A percentile compares a stretch with the other conserved stretches of the same genome.
phyloP scores from a whole-genome alignment of 1,139 yeast species.

The Yamadazyma aaseri region DNA sequence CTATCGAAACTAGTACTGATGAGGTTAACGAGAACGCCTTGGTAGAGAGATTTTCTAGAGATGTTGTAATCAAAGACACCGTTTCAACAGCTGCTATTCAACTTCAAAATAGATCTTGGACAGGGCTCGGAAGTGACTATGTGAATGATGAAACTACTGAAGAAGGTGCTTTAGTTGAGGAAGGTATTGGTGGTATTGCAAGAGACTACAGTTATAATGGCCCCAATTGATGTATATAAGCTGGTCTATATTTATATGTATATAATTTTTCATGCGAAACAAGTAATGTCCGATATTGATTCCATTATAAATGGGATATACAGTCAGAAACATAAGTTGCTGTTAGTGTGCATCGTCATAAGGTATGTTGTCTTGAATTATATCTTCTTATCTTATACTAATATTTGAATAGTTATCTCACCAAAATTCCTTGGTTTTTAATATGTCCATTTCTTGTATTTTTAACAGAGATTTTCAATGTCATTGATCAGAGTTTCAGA shows the following conservation, averaged over 20 bases:
- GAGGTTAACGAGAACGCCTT: constrained; percentile 35
- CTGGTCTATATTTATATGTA: constrained; percentile 1
- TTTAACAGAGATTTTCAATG: constrained; percentile 1
- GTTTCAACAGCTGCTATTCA: constrained; percentile 86
- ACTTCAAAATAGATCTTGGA: constrained; percentile 77
- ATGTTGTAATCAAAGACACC: constrained; percentile 69
- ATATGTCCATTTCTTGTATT: too few relatives aligned
- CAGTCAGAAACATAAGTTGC: not conserved
- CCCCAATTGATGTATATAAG: too few relatives aligned
- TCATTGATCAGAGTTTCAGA: constrained; percentile 1
- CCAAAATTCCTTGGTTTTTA: too few relatives aligned
- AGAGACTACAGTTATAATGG: constrained; percentile 61
- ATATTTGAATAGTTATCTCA: too few relatives aligned
- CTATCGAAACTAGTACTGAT: constrained; percentile 41
- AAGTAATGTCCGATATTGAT: constrained; percentile 2
- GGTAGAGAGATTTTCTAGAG: constrained; percentile 57
- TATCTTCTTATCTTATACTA: too few relatives aligned
- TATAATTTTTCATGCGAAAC: not conserved
- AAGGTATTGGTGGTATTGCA: constrained; percentile 86
- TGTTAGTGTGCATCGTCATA: not conserved
- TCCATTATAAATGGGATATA: not conserved
- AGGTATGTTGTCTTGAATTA: too few relatives aligned
- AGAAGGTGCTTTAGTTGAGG: constrained; percentile 72
- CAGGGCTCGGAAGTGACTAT: constrained; percentile 88
- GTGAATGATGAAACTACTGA: constrained; percentile 36